Percentiles rank a stretch among this genome's conserved stretches.
Conservation (phyloP, 768 basidiomycete species). For the Cytidiella melzeri region DNA sequence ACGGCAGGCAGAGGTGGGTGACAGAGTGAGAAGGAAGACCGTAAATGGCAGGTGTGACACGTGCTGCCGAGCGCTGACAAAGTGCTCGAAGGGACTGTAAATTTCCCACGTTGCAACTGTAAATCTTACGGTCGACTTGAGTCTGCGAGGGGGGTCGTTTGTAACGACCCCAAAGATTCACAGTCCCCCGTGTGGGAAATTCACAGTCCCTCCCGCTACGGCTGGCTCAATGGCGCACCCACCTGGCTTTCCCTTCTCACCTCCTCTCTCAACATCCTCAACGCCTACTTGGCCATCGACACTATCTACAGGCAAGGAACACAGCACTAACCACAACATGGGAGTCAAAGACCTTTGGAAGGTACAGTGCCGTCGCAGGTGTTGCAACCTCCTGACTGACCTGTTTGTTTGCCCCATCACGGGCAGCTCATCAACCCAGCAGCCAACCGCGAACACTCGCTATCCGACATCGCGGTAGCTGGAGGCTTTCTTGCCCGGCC, state of each 20-base stretch:
- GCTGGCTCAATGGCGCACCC: background rate
- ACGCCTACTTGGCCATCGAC: too few species aligned
- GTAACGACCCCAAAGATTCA: background rate
- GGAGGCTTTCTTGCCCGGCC: background rate
- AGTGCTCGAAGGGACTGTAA: background rate
- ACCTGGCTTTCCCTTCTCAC: too few species aligned
- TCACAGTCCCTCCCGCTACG: slow-evolving; percentile 4
- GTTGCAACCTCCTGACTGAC: too few species aligned
- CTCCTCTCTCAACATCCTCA: too few species aligned
- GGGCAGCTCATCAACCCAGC: background rate
- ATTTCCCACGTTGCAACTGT: background rate
- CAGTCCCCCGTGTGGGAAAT: slow-evolving; percentile 1
- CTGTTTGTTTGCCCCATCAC: too few species aligned
- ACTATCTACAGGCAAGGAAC: too few species aligned
- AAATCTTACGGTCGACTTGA: background rate
- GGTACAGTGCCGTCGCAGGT: too few species aligned
- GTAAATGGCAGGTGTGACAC: background rate
- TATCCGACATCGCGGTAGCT: background rate
- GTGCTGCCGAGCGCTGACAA: background rate
- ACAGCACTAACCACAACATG: too few species aligned
- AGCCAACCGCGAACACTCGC: background rate
- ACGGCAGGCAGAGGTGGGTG: too few species aligned
- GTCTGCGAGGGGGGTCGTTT: background rate
- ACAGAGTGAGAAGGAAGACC: background rate
- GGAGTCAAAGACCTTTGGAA: slow-evolving; percentile 1